These are phyloP conservation scores for Entomortierella parvispora DNA, from an alignment of 192 early-diverging fungal genomes.

Conservation along the genomic window DNA sequence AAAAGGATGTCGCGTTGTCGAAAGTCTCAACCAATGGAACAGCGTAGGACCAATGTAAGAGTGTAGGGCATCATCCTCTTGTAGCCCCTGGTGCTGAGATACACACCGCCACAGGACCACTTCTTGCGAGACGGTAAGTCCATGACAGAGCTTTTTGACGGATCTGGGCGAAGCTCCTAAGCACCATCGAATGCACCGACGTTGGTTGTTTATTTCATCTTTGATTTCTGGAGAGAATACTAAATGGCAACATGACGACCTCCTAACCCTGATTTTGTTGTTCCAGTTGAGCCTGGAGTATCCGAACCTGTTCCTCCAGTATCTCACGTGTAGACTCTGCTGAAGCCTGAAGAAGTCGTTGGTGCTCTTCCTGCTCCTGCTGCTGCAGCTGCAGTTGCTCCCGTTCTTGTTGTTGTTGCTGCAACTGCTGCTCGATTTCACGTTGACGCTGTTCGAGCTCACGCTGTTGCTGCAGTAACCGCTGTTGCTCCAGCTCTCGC, in stretches of 20 bases:
- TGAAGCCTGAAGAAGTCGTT: not conserved
- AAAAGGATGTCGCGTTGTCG: no score
- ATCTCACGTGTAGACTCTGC: slow-evolving; percentile 5
- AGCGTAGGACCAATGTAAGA: no score
- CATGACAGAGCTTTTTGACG: no score
- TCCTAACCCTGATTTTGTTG: not conserved
- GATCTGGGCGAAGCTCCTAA: no score
- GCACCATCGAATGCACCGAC: no score
- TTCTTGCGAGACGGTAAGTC: no score
- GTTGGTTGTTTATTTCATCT: no score
- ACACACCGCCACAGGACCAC: no score
- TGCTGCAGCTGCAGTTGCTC: not conserved
- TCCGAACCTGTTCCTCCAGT: slow-evolving; percentile 31
- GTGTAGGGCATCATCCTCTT: no score
- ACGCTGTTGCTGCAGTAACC: not conserved
- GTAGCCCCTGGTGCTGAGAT: no score
- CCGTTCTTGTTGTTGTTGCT: not conserved
- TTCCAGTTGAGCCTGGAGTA: slow-evolving; percentile 17
- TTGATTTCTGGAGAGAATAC: no score
- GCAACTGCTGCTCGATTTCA: not conserved
- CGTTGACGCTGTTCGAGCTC: slow-evolving; percentile 4
- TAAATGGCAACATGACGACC: not conserved
- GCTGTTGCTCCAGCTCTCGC: slow-evolving; percentile 2
- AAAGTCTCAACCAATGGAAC: no score
- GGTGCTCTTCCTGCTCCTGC: not conserved